Percentiles rank a stretch among this genome's conserved stretches.
Evolutionary conservation across 257 asterid genomes (phyloP).

Genomic region (Solanum dulcamara): DNA sequence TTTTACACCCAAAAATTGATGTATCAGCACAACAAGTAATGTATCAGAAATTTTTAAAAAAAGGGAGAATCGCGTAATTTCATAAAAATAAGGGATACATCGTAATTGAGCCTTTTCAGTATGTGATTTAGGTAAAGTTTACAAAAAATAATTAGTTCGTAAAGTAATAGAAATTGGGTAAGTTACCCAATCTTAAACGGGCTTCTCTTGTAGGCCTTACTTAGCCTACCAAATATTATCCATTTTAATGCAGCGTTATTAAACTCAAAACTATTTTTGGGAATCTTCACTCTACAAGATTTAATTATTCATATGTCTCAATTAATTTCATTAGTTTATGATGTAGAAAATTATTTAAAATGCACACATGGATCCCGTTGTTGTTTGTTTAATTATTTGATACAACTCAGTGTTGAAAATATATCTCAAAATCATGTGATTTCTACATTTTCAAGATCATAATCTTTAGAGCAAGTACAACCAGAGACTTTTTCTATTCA

Average conservation of each 20-base stretch:
- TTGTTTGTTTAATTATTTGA: not conserved
- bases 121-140: no score
- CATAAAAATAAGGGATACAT: no score
- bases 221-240: no score
- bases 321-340: not conserved
- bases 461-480: not conserved
- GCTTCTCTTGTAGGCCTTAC: no score
- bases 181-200: no score
- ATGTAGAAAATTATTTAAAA: not conserved
- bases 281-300: not conserved
- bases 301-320: not conserved
- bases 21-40: no score
- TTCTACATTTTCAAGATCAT: not conserved
- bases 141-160: no score
- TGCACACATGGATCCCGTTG: not conserved
- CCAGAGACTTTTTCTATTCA: not conserved
- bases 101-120: no score
- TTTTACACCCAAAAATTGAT: no score
- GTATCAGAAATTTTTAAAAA: no score
- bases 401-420: not conserved
- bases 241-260: not conserved
- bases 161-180: no score
- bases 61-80: no score
- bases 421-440: not conserved
- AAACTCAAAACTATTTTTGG: not conserved